These are phyloP conservation scores for Periconia sp. DNA, from an alignment of 2,329 filamentous ascomycete species.

Conservation along the genomic window DNA sequence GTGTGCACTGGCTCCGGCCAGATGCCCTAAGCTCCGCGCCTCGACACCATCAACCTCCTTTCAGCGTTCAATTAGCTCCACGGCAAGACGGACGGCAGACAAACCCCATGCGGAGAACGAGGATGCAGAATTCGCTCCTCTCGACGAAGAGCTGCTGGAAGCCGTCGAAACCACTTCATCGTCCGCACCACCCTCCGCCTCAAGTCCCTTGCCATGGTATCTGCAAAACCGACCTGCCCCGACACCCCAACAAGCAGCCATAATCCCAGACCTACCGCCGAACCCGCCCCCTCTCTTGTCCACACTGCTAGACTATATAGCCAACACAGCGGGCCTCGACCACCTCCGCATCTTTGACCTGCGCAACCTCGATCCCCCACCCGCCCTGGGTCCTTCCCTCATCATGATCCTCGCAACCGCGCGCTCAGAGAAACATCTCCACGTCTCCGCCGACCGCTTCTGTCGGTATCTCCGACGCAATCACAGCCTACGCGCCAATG, in stretches of 20 bases:
- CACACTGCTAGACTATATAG: slow-evolving; percentile 77
- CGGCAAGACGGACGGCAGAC: slow-evolving; percentile 15
- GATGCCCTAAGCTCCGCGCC: slow-evolving; percentile 13
- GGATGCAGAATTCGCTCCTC: slow-evolving; percentile 22
- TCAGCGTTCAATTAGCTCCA: slow-evolving; percentile 29
- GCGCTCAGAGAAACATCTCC: slow-evolving; percentile 89
- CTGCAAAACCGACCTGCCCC: slow-evolving; percentile 60
- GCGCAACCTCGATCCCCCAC: slow-evolving; percentile 80
- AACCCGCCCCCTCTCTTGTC: slow-evolving; percentile 74
- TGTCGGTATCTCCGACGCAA: slow-evolving; percentile 82
- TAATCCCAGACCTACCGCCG: slow-evolving; percentile 68
- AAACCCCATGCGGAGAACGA: slow-evolving; percentile 15
- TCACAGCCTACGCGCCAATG: slow-evolving; percentile 74
- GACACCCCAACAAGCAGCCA: slow-evolving; percentile 58
- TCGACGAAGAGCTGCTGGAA: slow-evolving; percentile 1
- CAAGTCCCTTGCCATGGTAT: slow-evolving; percentile 75
- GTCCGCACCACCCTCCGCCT: slow-evolving; percentile 7
- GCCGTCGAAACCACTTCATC: background rate
- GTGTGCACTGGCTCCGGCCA: slow-evolving; percentile 4
- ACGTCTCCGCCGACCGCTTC: slow-evolving; percentile 87
- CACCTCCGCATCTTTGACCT: slow-evolving; percentile 82
- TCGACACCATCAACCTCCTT: slow-evolving; percentile 10
- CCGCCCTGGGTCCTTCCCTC: slow-evolving; percentile 84
- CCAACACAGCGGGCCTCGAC: slow-evolving; percentile 85
- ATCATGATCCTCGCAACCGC: slow-evolving; percentile 94